These are phyloP conservation scores for Paraleonurus japonicus DNA, from an alignment of 257 asterid species.

Conservation along the genomic window DNA sequence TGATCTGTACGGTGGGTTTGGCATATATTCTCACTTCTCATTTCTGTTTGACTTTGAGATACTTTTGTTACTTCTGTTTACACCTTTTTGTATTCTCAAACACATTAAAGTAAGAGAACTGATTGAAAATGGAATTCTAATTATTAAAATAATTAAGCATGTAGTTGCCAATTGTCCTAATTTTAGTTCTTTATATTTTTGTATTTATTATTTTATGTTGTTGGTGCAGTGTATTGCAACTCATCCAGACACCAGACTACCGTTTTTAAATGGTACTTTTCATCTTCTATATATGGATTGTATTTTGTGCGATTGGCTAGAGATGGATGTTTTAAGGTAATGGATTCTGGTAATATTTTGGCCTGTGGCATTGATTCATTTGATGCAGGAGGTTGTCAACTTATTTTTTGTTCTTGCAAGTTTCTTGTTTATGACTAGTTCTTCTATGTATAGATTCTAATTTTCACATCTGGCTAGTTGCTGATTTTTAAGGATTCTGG, in stretches of 20 bases:
- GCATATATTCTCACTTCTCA: background rate
- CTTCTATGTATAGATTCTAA: background rate
- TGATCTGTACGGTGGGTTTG: background rate
- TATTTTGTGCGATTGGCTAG: background rate
- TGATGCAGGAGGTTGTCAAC: background rate
- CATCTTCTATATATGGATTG: background rate
- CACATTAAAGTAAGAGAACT: background rate
- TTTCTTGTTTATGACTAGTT: background rate
- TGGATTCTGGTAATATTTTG: background rate
- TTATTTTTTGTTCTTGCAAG: background rate
- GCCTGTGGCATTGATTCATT: background rate
- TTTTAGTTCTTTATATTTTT: background rate
- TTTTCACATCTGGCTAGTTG: background rate
- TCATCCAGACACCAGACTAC: slow-evolving; percentile 35
- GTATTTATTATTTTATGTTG: slow-evolving; percentile 13
- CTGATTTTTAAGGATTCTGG: background rate
- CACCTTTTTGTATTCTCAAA: background rate
- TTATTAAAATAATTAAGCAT: background rate
- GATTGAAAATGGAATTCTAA: background rate
- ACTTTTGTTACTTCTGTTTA: background rate
- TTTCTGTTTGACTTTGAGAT: background rate
- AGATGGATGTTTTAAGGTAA: background rate
- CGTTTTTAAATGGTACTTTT: slow-evolving; percentile 32
- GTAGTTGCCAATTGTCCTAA: background rate
- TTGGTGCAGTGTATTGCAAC: slow-evolving; percentile 42